Base-by-base conservation (phyloP, 2,329 filamentous ascomycete genomes). In the Apiospora pterosperma region DNA sequence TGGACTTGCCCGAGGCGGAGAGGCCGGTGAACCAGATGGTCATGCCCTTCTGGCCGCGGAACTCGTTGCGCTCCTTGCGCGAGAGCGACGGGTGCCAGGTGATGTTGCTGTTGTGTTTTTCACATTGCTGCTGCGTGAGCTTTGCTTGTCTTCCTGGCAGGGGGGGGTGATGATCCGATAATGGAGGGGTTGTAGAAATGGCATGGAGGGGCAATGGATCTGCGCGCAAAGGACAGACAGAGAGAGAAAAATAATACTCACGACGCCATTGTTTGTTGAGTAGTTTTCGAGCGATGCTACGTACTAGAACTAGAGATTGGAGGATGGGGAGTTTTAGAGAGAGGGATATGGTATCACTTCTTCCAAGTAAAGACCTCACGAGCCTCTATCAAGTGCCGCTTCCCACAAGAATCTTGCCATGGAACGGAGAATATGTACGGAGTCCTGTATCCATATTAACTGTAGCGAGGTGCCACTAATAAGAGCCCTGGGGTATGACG, bases 21-120 rank as follows among this genome's bases (percentile, higher is more conserved):
- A 99, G 92, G 63, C 96, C 96, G 1, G 96, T 99, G 76, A 99
- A 92, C 96, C 96, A 99, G 81, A 99, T 90, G 65, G 96, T 99
- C 77, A 96, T 90, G 76, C 96, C 96, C 71, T 88, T 87, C 80
- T 99, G 96, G 78, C 90, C 88, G 80, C 93, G 92, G 71, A 87
- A 81, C 70, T 84, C 77, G 79, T 87, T 90, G 79, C 92, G 91
- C 85, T 96, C 92, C 67, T 82, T 79, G 79, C 92, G 91, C 63
- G 90, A 91, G 76, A 96, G 90, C 67, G 90, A 92, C 10, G 89
- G 84, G 84, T 96, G 92, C 92, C 92, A 96, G 78, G 92, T 95
- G 78, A 96, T 95, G 85, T 96, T 96, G 78, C 92, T 96, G 76
- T 67, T 64, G 36, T 59, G 28, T 8, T 48, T 48, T 16, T 21